Conservation (phyloP, 2,329 filamentous ascomycete genomes). For the Trichoderma sp. region DNA sequence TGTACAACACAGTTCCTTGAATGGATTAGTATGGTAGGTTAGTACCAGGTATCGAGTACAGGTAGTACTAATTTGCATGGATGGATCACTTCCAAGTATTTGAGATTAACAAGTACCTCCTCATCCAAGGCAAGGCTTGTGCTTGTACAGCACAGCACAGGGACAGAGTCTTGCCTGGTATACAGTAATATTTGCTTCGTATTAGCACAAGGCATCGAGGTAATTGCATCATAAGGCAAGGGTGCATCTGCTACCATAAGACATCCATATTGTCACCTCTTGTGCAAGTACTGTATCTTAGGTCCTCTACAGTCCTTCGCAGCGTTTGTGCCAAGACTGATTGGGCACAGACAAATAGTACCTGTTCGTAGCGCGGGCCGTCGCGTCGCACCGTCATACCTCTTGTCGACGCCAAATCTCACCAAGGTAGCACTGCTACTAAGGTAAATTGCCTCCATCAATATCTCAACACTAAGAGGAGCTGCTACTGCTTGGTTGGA, state of each 20-base stretch:
- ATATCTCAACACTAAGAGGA: not conserved
- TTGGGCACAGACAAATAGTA: not conserved
- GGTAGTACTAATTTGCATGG: not conserved
- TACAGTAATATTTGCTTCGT: not conserved
- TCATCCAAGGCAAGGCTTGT: not conserved
- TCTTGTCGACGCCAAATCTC: not conserved
- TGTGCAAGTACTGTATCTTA: not conserved
- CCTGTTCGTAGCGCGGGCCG: conserved; percentile 8
- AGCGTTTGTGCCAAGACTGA: not conserved
- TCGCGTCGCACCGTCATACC: not conserved
- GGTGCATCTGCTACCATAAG: not conserved
- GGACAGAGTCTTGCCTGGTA: not conserved
- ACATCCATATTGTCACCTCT: not conserved
- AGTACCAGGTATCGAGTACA: not conserved
- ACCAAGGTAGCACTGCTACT: not conserved
- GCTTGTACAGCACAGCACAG: no score
- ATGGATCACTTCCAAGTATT: not conserved
- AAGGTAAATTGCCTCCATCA: not conserved
- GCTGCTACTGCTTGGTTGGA: not conserved
- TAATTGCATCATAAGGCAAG: conserved; percentile 7
- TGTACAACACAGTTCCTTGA: no score
- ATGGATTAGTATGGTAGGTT: no score
- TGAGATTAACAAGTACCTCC: not conserved
- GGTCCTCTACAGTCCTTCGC: not conserved
- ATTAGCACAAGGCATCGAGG: not conserved